Base-by-base conservation (phyloP, 257 asterid species). In the Ocimum tenuiflorum region DNA sequence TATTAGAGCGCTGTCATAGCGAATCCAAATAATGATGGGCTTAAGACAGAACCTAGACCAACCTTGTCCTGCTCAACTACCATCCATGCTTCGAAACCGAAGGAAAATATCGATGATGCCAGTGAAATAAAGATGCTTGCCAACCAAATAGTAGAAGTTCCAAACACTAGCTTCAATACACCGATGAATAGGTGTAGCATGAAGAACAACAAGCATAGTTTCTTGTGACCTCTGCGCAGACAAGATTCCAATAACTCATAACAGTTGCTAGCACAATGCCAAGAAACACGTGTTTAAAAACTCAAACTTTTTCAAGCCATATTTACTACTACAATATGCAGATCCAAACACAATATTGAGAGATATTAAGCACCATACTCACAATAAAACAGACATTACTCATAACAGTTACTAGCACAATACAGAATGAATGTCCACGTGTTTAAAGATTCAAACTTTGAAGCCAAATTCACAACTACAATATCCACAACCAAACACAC, bases 21-120 rank as follows among this genome's bases (percentile, higher is more conserved):
- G 15, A 62, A 33, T 35, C 13, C 43, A 43, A 54, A 54, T 8
- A 13, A 48, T 53, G 58, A 56, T 9, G 73, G 56, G 62, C 59
- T 53, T 55, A 13, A 5, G 18, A 47, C 33, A 61, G 55, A 13
- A 3, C 8, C 15, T 51, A 38, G 61, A 53, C 86, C 17, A 63
- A 92, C 99, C 97, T 94, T 86, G 36, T 83, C 89, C 48, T 84
- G 88, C 78, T 88, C 97, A 43, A 84, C 75, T 14, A 90, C 91
- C 95, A 94, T 86, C 96, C 94, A 90, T 49, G 95, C 73, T 81
- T 90, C 97, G 13, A 94, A 94, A 64, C 88, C 62, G 73, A 86
- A 85, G 69, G 73, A 90, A 74, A 79, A 90, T 76, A 88, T 83
- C 6, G 88, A 80, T 41, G 96, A 83, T 41, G 99, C 87, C 68